Percentiles rank a stretch among this genome's conserved stretches.
Evolutionary conservation across 805 yeast species (phyloP).

Genomic region (Clavispora vitiphila): DNA sequence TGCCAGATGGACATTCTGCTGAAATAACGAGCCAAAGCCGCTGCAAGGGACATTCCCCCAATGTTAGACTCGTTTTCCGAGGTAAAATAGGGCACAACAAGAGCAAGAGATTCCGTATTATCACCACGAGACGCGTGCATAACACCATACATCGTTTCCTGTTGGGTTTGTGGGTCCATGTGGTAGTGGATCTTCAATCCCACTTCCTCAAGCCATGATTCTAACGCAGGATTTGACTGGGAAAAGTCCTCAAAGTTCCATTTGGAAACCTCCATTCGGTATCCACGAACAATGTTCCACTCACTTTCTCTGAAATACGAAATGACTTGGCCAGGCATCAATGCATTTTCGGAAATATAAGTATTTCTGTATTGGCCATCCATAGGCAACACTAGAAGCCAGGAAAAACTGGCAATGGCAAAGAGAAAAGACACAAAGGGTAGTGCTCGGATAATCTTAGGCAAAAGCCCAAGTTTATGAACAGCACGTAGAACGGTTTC

Average conservation of each 20-base stretch:
- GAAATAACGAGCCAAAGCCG: constrained; percentile 76
- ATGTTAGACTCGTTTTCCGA: constrained; percentile 59
- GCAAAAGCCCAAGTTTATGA: constrained; percentile 36
- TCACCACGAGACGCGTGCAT: constrained; percentile 94
- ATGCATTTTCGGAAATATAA: constrained; percentile 91
- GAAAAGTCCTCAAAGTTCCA: constrained; percentile 27
- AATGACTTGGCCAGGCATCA: constrained; percentile 94
- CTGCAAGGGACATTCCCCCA: constrained; percentile 73
- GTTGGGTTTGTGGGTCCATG: constrained; percentile 21
- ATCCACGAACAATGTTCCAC: constrained; percentile 89
- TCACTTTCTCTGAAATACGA: constrained; percentile 90
- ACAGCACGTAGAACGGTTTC: constrained; percentile 35
- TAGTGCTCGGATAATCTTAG: constrained; percentile 28
- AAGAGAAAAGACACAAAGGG: constrained; percentile 32
- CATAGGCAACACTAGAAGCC: constrained; percentile 62
- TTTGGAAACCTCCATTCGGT: constrained; percentile 52
- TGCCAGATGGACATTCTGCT: constrained; percentile 91
- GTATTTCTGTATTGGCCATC: constrained; percentile 81
- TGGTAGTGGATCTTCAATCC: constrained; percentile 61
- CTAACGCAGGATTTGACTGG: constrained; percentile 43
- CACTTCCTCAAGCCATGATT: constrained; percentile 59
- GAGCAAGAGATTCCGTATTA: constrained; percentile 90
- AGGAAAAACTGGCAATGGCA: constrained; percentile 29
- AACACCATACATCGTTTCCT: constrained; percentile 59
- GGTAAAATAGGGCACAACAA: constrained; percentile 84